A percentile compares a stretch with the other conserved stretches of the same genome.
These are phyloP conservation scores for Nelumbo lutea DNA, from an alignment of 164 flowering plant species.

Conservation along the genomic window DNA sequence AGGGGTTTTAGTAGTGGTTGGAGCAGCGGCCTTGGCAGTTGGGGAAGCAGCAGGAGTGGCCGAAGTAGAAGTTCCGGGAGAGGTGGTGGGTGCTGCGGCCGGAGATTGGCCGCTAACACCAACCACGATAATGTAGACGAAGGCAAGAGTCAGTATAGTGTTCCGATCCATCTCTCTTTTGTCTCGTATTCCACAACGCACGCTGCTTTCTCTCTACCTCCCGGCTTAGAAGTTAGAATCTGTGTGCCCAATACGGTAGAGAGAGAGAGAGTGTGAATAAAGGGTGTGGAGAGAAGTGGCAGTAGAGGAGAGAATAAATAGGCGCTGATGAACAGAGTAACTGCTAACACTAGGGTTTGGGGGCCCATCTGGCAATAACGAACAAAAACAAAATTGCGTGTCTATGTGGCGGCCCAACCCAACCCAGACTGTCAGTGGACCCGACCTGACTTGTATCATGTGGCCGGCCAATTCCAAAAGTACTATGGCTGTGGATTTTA, in stretches of 20 bases:
- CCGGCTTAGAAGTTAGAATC: not conserved
- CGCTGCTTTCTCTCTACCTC: conserved; percentile 1
- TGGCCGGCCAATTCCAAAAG: no score
- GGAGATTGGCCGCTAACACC: conserved; percentile 48
- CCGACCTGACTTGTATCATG: not conserved
- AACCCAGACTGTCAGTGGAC: not conserved
- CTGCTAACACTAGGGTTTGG: not conserved
- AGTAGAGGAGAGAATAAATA: conserved; percentile 3
- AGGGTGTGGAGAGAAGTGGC: not conserved
- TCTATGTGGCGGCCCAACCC: not conserved
- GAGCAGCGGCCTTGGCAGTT: not conserved
- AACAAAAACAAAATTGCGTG: not conserved
- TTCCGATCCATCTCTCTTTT: conserved; percentile 21
- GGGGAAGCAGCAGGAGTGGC: conserved; percentile 2
- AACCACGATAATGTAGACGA: conserved; percentile 46
- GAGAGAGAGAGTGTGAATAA: not conserved
- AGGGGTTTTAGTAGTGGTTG: conserved; percentile 8
- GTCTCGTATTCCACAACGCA: conserved; percentile 3
- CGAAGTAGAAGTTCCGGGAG: conserved; percentile 21
- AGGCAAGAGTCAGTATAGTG: conserved; percentile 11
- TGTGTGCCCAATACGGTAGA: not conserved
- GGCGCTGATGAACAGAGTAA: not conserved
- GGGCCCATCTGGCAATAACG: not conserved
- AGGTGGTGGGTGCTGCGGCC: conserved; percentile 33
- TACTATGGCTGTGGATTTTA: no score